phyloP scores from a whole-genome alignment of 352 stramenopile species.

The Pythium scleroteichum region DNA sequence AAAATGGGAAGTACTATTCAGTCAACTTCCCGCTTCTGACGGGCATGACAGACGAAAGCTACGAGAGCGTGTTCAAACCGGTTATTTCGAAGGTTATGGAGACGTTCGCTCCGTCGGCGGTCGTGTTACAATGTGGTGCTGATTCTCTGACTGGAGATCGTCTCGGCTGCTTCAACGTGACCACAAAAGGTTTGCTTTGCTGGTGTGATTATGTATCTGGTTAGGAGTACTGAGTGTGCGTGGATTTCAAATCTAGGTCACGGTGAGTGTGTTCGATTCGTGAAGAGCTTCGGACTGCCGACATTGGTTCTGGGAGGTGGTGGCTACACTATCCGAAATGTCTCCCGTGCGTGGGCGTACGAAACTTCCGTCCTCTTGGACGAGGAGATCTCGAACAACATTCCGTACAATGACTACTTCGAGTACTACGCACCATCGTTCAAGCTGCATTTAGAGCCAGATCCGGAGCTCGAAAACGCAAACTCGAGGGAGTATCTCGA shows the following conservation, averaged over 20 bases:
- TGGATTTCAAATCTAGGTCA: constrained; percentile 40
- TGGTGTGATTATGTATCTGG: constrained; percentile 16
- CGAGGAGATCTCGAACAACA: constrained; percentile 80
- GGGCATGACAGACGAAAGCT: constrained; percentile 96
- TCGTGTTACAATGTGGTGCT: constrained; percentile 98
- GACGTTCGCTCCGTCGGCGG: constrained; percentile 84
- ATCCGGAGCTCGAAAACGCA: constrained; percentile 74
- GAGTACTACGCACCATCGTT: constrained; percentile 85
- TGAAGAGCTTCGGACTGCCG: constrained; percentile 87
- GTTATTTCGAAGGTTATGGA: constrained; percentile 95
- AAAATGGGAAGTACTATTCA: constrained; percentile 93
- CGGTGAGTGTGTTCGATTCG: constrained; percentile 77
- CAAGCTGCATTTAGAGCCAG: constrained; percentile 83
- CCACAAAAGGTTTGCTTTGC: constrained; percentile 36
- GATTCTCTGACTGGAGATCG: constrained; percentile 97
- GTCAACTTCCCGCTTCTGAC: constrained; percentile 97
- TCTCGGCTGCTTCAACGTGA: constrained; percentile 98
- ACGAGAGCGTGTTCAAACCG: constrained; percentile 97
- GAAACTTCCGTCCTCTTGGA: constrained; percentile 95
- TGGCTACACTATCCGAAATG: constrained; percentile 88
- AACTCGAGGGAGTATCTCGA: constrained; percentile 88
- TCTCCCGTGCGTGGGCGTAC: constrained; percentile 95
- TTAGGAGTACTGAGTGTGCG: constrained; percentile 24
- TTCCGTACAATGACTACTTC: constrained; percentile 87
- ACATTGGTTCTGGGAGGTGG: constrained; percentile 83